Evolutionary conservation across 768 basidiomycete species (phyloP).

Genomic region (Mycena crocata): DNA sequence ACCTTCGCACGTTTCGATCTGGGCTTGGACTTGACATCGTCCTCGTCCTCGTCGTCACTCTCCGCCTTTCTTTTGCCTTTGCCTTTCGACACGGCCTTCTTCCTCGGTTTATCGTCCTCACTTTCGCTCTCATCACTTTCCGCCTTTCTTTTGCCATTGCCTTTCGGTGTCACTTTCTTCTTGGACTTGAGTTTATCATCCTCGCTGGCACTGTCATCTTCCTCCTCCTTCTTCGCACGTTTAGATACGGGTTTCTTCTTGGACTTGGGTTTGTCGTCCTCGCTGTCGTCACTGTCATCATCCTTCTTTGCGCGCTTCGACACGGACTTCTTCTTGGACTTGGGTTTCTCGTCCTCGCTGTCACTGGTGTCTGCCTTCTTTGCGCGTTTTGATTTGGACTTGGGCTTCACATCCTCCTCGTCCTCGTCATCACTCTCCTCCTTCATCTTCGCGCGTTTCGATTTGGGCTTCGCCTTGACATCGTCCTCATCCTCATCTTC

Average conservation of each 20-base stretch:
- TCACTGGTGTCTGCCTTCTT: conserved; percentile 21
- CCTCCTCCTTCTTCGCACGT: conserved; percentile 26
- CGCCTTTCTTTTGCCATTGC: too few species aligned
- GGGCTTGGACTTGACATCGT: conserved; percentile 37
- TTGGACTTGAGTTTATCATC: too few species aligned
- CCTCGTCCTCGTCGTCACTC: conserved; percentile 42
- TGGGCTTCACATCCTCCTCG: conserved; percentile 40
- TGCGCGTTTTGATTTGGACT: conserved; percentile 19
- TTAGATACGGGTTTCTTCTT: conserved; percentile 27
- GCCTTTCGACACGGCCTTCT: conserved; percentile 32
- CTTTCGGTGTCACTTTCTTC: too few species aligned
- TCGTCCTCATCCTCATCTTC: conserved; percentile 43
- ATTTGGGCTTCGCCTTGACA: conserved; percentile 30
- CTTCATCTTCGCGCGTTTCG: too few species aligned
- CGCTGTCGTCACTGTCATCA: conserved; percentile 31
- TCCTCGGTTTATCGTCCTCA: conserved; percentile 31
- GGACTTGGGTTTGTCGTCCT: conserved; percentile 32
- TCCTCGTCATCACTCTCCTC: conserved; percentile 39
- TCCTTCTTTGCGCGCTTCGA: conserved; percentile 31
- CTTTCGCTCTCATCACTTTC: conserved; percentile 38
- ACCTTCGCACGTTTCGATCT: conserved; percentile 22
- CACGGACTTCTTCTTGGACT: conserved; percentile 35
- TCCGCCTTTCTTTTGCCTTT: conserved; percentile 22
- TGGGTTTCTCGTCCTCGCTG: conserved; percentile 33
- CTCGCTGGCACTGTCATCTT: conserved; percentile 40